These are phyloP conservation scores for Grigorovia transvaalensis DNA, from an alignment of 805 yeast genomes.

Conservation along the genomic window DNA sequence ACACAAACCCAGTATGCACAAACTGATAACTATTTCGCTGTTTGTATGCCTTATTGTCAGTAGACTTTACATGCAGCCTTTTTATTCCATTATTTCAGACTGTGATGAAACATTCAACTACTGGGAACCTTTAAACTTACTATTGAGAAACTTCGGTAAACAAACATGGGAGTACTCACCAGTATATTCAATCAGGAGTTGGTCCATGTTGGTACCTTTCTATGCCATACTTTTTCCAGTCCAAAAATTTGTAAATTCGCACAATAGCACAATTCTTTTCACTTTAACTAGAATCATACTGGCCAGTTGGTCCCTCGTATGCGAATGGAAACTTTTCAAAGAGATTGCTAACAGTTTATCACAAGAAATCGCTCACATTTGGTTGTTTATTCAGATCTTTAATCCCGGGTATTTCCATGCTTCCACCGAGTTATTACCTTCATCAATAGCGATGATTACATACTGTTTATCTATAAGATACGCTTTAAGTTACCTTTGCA, in stretches of 20 bases:
- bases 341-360: constrained; percentile 20
- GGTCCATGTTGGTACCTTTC: constrained; percentile 55
- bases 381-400: constrained; percentile 47
- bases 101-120: constrained; percentile 90
- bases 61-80: constrained; percentile 31
- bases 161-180: constrained; percentile 98
- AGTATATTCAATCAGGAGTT: constrained; percentile 75
- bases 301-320: constrained; percentile 17
- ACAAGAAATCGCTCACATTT: constrained; percentile 41
- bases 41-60: constrained; percentile 14
- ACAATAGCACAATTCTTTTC: constrained; percentile 18
- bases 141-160: constrained; percentile 75
- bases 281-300: constrained; percentile 15
- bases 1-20: not conserved
- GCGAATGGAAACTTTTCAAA: constrained; percentile 36
- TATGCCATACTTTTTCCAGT: constrained; percentile 19
- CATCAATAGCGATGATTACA: constrained; percentile 57
- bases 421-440: constrained; percentile 74
- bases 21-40: constrained; percentile 2
- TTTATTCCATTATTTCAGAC: constrained; percentile 62
- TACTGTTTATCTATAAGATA: constrained; percentile 26
- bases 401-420: constrained; percentile 87
- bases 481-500: constrained; percentile 21
- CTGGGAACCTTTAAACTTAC: constrained; percentile 84
- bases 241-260: constrained; percentile 12